Conservation (phyloP, 192 early-diverging fungal species). For the Coemansia sp. region DNA sequence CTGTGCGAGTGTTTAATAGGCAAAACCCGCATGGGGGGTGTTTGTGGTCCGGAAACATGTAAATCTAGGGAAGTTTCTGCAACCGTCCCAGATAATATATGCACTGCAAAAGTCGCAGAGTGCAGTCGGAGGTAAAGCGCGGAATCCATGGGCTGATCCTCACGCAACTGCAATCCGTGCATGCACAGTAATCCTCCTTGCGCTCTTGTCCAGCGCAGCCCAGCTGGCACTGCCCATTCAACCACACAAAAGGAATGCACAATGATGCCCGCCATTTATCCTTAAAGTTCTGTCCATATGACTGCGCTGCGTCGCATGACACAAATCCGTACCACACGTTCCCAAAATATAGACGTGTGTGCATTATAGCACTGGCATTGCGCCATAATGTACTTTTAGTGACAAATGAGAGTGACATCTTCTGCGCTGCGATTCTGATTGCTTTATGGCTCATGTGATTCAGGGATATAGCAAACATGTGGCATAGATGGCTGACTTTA, state of each 20-base stretch:
- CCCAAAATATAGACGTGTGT: conserved; percentile 5
- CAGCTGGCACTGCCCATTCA: too few species aligned
- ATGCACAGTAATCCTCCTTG: conserved; percentile 7
- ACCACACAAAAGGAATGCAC: neutral
- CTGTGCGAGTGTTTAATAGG: neutral
- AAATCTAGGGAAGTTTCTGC: neutral
- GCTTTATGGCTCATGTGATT: conserved; percentile 7
- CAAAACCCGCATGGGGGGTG: neutral
- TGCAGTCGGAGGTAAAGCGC: conserved; percentile 2
- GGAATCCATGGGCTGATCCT: conserved; percentile 12
- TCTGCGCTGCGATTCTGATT: neutral
- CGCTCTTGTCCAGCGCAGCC: too few species aligned
- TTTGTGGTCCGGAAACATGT: neutral
- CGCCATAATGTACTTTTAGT: too few species aligned
- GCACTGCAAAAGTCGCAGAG: conserved; percentile 8
- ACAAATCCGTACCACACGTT: neutral
- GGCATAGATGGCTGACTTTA: neutral
- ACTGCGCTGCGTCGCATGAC: neutral
- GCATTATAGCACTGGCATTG: neutral
- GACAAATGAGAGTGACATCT: neutral
- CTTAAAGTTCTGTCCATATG: conserved; percentile 3
- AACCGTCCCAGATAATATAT: conserved; percentile 10
- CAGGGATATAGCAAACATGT: conserved; percentile 1
- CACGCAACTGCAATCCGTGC: conserved; percentile 9
- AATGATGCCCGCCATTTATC: conserved; percentile 3